Conservation (phyloP, 495 filamentous ascomycete genomes). For the Articulospora tetracladia region DNA sequence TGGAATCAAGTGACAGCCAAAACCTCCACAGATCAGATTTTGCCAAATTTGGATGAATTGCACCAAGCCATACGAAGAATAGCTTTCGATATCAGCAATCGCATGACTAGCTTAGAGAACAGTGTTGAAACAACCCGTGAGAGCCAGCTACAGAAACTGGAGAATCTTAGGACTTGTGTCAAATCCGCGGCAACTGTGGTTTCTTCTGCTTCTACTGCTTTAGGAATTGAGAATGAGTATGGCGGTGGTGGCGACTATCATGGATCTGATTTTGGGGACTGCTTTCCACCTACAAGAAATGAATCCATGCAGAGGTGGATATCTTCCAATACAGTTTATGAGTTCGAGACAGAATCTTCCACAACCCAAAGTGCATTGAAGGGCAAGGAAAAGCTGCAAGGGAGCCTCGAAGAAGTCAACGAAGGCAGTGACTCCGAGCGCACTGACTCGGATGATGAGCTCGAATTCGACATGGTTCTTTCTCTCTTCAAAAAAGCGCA, state of each 20-base stretch:
- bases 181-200: constrained; percentile 16
- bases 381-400: background rate
- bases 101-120: constrained; percentile 11
- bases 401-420: background rate
- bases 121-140: background rate
- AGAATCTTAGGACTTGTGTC: constrained; percentile 10
- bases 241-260: background rate
- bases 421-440: background rate
- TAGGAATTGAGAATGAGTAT: background rate
- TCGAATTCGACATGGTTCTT: constrained; percentile 12
- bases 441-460: constrained; percentile 12
- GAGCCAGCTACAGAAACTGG: background rate
- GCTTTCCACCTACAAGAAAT: constrained; percentile 3
- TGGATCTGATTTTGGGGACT: constrained; percentile 19
- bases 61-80: constrained; percentile 11
- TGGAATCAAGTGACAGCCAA: constrained; percentile 18
- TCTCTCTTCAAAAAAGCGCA: constrained; percentile 10
- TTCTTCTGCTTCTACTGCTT: constrained; percentile 15
- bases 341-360: constrained; percentile 8
- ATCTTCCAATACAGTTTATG: constrained; percentile 17
- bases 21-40: constrained; percentile 17
- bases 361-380: background rate
- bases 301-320: constrained; percentile 17
- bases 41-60: constrained; percentile 14
- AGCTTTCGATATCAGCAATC: constrained; percentile 10